Conservation (phyloP, 495 filamentous ascomycete species). For the Penicillium turbatum region DNA sequence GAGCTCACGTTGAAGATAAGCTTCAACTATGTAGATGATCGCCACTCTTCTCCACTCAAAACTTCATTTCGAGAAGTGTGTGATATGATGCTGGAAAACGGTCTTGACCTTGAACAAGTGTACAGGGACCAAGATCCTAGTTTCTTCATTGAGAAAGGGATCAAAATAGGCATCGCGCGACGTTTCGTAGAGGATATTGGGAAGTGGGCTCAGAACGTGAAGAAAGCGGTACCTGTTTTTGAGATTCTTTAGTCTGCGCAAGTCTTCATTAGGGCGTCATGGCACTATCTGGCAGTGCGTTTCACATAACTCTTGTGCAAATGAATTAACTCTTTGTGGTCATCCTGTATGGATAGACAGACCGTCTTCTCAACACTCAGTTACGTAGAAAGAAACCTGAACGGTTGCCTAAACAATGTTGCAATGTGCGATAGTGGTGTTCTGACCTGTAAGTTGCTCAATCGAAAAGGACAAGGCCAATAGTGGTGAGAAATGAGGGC, state of each 20-base stretch:
- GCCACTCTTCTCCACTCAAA: conserved; percentile 4
- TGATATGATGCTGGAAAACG: conserved; percentile 12
- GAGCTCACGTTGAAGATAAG: conserved; percentile 14
- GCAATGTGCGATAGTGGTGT: background rate
- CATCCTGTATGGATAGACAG: too few species aligned
- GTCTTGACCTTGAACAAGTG: conserved; percentile 23
- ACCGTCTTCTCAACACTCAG: background rate
- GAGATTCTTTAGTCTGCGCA: too few species aligned
- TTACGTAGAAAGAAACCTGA: background rate
- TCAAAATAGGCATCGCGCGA: background rate
- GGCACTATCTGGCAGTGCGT: too few species aligned
- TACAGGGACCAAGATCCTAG: conserved; percentile 11
- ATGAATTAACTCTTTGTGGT: too few species aligned
- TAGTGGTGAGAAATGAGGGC: background rate
- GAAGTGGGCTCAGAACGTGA: background rate
- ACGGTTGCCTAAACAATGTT: background rate
- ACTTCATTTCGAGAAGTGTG: conserved; percentile 16
- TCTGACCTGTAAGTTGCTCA: background rate
- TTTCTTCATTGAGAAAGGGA: background rate
- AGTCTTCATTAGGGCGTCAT: too few species aligned
- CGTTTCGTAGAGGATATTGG: background rate
- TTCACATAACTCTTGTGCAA: too few species aligned
- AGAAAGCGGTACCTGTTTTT: background rate
- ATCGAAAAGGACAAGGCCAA: background rate
- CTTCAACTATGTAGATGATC: conserved; percentile 17